phyloP scores from a whole-genome alignment of 2,329 filamentous ascomycete species.

The Coniochaeta hoffmannii region DNA sequence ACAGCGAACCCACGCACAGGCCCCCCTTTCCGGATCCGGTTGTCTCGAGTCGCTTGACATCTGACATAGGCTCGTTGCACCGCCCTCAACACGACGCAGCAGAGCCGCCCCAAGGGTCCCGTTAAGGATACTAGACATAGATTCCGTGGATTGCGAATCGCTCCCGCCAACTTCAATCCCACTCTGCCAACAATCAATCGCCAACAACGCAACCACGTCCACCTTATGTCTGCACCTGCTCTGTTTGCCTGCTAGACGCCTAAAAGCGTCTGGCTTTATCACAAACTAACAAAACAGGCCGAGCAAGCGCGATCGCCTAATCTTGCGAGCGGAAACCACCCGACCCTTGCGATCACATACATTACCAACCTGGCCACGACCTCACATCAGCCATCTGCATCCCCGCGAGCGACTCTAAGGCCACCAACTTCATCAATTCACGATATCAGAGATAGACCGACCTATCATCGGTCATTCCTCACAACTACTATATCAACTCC shows the following conservation, averaged over 20 bases:
- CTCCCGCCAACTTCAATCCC: background rate
- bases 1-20: background rate
- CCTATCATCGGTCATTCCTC: background rate
- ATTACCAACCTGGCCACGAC: background rate
- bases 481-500: background rate
- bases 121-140: background rate
- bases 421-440: background rate
- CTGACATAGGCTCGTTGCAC: background rate
- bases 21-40: constrained; percentile 1
- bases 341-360: background rate
- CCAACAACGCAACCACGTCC: background rate
- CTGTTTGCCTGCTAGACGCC: constrained; percentile 4
- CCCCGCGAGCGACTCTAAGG: background rate
- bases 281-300: constrained; percentile 1
- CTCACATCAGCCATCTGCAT: background rate
- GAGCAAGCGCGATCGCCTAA: background rate
- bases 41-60: constrained; percentile 4
- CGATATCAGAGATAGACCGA: background rate
- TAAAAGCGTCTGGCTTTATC: constrained; percentile 2
- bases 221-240: background rate
- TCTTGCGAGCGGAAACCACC: background rate
- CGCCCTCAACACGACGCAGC: background rate
- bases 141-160: background rate
- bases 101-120: background rate
- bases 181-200: background rate